A percentile compares a stretch with the other conserved stretches of the same genome.
Evolutionary conservation across 2,329 filamentous ascomycete species (phyloP).

Genomic region (Colletotrichum tropicicola): DNA sequence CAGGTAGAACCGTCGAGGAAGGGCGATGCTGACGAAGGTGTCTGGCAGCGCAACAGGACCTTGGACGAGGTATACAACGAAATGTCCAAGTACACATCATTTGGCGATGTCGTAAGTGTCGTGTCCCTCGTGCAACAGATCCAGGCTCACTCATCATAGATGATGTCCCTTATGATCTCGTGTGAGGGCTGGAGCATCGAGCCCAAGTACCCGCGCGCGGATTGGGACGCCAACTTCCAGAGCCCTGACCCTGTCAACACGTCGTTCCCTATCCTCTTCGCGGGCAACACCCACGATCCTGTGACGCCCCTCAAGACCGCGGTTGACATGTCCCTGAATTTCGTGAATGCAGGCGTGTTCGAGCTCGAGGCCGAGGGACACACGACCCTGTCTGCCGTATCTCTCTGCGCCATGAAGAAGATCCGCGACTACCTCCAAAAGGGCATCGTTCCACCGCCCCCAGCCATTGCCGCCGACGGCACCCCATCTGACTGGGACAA

Average conservation of each 20-base stretch:
- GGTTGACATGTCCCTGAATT: conserved; percentile 48
- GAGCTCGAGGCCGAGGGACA: conserved; percentile 47
- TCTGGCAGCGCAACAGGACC: conserved; percentile 40
- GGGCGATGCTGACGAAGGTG: neutral
- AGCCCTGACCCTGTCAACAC: conserved; percentile 41
- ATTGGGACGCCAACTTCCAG: conserved; percentile 40
- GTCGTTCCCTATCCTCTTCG: conserved; percentile 63
- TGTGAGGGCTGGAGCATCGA: conserved; percentile 46
- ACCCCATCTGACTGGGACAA: conserved; percentile 34
- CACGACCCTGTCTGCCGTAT: conserved; percentile 43
- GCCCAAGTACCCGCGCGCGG: conserved; percentile 38
- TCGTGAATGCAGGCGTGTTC: conserved; percentile 45
- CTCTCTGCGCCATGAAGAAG: conserved; percentile 44
- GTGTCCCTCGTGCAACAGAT: no score
- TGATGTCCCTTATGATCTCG: conserved; percentile 42
- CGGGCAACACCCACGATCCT: conserved; percentile 66
- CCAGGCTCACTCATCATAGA: conserved; percentile 28
- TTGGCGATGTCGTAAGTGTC: conserved; percentile 46
- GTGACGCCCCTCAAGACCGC: conserved; percentile 64
- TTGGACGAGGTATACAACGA: conserved; percentile 39
- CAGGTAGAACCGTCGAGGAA: neutral
- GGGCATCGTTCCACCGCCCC: conserved; percentile 42
- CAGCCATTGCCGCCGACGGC: conserved; percentile 31
- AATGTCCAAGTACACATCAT: conserved; percentile 41
- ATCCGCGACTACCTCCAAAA: conserved; percentile 45